Evolutionary conservation across 805 yeast species (phyloP).

Genomic region (Ogataea populi-albae): DNA sequence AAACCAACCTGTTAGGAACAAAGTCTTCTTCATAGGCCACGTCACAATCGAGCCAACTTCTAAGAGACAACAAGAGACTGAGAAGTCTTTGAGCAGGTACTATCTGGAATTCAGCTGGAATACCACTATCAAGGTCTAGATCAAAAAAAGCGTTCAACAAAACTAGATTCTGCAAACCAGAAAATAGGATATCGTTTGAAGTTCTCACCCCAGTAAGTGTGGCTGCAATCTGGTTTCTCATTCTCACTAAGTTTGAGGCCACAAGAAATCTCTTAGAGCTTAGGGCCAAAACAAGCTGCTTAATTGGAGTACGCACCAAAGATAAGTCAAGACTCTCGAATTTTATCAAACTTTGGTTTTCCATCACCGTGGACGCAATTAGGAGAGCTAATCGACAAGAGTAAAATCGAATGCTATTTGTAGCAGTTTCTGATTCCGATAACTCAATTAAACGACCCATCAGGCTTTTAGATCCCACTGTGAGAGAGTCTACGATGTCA

Average conservation of each 20-base stretch:
- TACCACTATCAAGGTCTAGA: conserved; percentile 28
- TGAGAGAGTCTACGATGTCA: no score
- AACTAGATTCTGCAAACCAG: conserved; percentile 47
- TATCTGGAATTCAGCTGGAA: conserved; percentile 33
- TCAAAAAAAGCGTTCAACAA: conserved; percentile 44
- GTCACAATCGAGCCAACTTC: conserved; percentile 60
- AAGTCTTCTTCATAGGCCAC: conserved; percentile 58
- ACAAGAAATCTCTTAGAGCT: conserved; percentile 36
- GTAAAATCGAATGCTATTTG: conserved; percentile 27
- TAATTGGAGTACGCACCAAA: conserved; percentile 33
- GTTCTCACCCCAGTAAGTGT: conserved; percentile 56
- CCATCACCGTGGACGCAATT: conserved; percentile 32
- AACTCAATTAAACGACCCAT: conserved; percentile 3
- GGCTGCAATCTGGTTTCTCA: conserved; percentile 61
- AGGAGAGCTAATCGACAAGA: conserved; percentile 34
- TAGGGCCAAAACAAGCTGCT: conserved; percentile 35
- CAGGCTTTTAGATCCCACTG: no score
- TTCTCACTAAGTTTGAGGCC: conserved; percentile 42
- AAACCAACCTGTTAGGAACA: conserved; percentile 45
- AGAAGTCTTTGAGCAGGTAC: conserved; percentile 63
- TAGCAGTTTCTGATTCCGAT: neutral
- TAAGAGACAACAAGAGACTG: conserved; percentile 55
- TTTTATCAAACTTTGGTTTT: conserved; percentile 19
- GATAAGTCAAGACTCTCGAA: conserved; percentile 29
- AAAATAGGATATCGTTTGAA: conserved; percentile 37